Base-by-base conservation (phyloP, 2,329 filamentous ascomycete genomes). In the Colletotrichum shisoi region DNA sequence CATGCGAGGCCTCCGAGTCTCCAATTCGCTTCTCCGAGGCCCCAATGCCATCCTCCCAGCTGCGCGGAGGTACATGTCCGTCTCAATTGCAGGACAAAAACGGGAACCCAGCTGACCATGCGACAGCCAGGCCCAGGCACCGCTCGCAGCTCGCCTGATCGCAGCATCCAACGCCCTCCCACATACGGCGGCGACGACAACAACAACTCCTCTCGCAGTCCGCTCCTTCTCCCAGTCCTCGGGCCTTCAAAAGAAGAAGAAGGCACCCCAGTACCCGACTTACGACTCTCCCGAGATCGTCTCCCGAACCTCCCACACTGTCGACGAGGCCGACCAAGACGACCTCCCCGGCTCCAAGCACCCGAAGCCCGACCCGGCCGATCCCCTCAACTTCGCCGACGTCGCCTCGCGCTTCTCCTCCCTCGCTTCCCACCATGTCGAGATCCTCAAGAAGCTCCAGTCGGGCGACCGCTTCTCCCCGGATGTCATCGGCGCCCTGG, bases 401-500 rank as follows among this genome's bases (percentile, higher is more conserved):
- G 77, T 86, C 24, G 72, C 73, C n/a, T 78, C 79, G n/a, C 81
- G 80, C 27, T 79, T 81, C 67, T 69, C 72, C 21, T 76, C 77
- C 66, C 74, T 79, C 46, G 80, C 81, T 62, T 73, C 76, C 59
- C 80, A 81, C 75, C 83, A 79, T 76, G 73, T 72, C 37, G 75
- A 76, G 45, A 63, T 71, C 49, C 76, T 83, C 65, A 76, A 81
- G 67, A 79, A 80, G 71, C 74, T 85, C 48, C 78, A 79, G 34
- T 70, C 75, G 40, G 84, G 83, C 70, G 82, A 83, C 34, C 81
- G 82, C 66, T 86, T 85, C 80, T 84, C 83, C 78, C 80, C 82
- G 7, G 80, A 82, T 71, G 73, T 73, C 62, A 76, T 87, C 57
- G 83, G 83, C 70, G 76, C 79, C 21, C 76, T 86, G 44, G 73